Evolutionary conservation across 2,329 filamentous ascomycete species (phyloP), one percentile per base, ranked within the genome.

Genomic region (Pseudovirgaria hyperparasitica): DNA sequence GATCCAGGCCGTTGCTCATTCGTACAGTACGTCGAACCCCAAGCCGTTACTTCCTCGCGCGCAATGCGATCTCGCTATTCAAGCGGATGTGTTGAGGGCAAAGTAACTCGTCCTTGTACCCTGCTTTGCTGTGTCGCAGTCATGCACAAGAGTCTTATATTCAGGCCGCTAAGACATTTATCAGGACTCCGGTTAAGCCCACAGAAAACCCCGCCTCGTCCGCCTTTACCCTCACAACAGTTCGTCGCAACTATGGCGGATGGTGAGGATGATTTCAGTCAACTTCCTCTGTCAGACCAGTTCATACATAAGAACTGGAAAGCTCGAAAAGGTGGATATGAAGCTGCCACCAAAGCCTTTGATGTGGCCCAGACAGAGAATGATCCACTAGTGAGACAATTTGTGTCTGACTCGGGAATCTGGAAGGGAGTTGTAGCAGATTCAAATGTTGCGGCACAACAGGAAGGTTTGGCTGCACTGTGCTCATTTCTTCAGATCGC

Each of bases 301-400:
- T 92, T 86, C 58, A 64, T 70, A 29, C 84, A 92, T 64, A 92
- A 92, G 79, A 72, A 81, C 47, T 98, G 90, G 90, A 98, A 98
- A 68, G 86, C 92, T 22, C 73, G 90, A 47, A 98, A 98, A 60
- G 75, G 74, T 48, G 90, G 76, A 28, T 98, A 96, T 52, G 90
- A 98, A 65, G 84, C 90, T 40, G 86, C 84, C 12, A 72, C 79
- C 21, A 86, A 90, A 54, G 72, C 77, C 40, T 96, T 98, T 54
- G 77, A 85, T 50, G 64, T 72, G 32, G 84, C 86, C 5, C 76
- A 82, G 34, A 78, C 86, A 57, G 87, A 96, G 51, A 70, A 75
- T 41, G 81, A 92, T 50, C 76, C 85, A 9, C 76, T 76, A 19
- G 94, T 98, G 44, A 70, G 75, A 41, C 84, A 87, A 1, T 98